These are phyloP conservation scores for Paramyrothecium sp. DNA, from an alignment of 2,329 filamentous ascomycete genomes.

Conservation along the genomic window DNA sequence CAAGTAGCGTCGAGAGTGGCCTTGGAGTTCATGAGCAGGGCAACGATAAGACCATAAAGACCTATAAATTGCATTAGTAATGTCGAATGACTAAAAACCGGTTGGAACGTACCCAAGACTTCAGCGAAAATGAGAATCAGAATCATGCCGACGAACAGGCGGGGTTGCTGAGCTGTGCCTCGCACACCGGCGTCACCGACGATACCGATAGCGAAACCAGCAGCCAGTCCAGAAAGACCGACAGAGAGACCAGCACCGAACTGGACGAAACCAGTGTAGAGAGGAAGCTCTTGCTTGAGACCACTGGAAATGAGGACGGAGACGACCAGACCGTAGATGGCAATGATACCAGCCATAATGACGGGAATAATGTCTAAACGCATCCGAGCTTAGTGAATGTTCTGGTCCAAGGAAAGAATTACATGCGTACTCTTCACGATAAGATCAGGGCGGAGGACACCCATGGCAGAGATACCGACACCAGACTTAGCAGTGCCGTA, in stretches of 20 bases:
- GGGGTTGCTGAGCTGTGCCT: slow-evolving; percentile 79
- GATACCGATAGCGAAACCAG: slow-evolving; percentile 84
- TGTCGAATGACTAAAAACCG: neutral
- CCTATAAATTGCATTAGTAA: slow-evolving; percentile 48
- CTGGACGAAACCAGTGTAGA: slow-evolving; percentile 84
- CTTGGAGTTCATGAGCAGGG: slow-evolving; percentile 99
- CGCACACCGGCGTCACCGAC: slow-evolving; percentile 87
- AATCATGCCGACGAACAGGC: slow-evolving; percentile 96
- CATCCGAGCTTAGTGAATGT: slow-evolving; percentile 13
- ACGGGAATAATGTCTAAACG: slow-evolving; percentile 91
- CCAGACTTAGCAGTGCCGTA: slow-evolving; percentile 99
- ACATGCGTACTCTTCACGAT: slow-evolving; percentile 92
- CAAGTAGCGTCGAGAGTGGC: slow-evolving; percentile 64
- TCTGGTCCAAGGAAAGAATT: neutral
- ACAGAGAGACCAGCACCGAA: slow-evolving; percentile 80
- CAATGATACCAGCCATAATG: slow-evolving; percentile 99
- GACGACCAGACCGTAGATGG: slow-evolving; percentile 93
- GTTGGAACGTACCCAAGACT: slow-evolving; percentile 75
- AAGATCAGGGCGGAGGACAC: slow-evolving; percentile 94
- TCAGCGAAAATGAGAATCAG: slow-evolving; percentile 99
- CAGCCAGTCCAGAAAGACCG: slow-evolving; percentile 79
- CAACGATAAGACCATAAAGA: slow-evolving; percentile 99
- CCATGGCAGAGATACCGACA: slow-evolving; percentile 97
- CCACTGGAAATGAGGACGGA: slow-evolving; percentile 84
- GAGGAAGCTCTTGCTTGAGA: slow-evolving; percentile 67